Percentiles rank a stretch among this genome's conserved stretches.
Conservation (phyloP, 306 rosid genomes). For the Acacia melanoxylon region DNA sequence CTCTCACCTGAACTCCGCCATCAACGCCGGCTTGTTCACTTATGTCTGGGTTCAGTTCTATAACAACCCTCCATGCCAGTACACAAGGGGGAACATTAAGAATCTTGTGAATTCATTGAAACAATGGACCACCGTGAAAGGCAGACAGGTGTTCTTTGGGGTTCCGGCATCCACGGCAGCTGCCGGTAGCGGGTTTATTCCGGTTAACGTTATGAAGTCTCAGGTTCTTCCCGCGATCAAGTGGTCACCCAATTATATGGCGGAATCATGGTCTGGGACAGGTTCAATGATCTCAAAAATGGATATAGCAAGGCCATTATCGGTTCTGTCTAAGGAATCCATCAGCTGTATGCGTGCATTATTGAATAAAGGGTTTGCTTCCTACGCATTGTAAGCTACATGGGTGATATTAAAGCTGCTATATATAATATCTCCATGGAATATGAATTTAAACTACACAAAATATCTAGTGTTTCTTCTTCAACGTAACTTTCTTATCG, state of each 20-base stretch:
- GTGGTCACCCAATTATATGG: constrained; percentile 38
- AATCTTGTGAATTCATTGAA: constrained; percentile 54
- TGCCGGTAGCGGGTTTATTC: constrained; percentile 61
- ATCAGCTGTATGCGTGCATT: neutral
- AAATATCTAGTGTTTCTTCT: too few relatives aligned
- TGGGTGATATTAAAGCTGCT: neutral
- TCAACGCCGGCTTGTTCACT: constrained; percentile 54
- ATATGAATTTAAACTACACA: too few relatives aligned
- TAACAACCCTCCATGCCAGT: constrained; percentile 61
- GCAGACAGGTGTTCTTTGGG: neutral
- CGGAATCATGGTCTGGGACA: too few relatives aligned
- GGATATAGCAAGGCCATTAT: too few relatives aligned
- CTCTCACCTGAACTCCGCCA: constrained; percentile 37
- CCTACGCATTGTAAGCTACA: neutral
- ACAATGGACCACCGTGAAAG: constrained; percentile 50
- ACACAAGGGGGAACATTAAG: constrained; percentile 30
- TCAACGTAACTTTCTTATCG: too few relatives aligned
- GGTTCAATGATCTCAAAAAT: too few relatives aligned
- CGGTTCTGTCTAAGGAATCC: constrained; percentile 15
- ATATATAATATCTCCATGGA: too few relatives aligned
- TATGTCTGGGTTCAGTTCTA: constrained; percentile 73
- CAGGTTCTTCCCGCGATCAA: constrained; percentile 59
- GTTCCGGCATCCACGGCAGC: constrained; percentile 18
- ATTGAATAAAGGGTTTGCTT: neutral
- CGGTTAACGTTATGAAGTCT: constrained; percentile 44